A percentile compares a stretch with the other conserved stretches of the same genome.
Conservation (phyloP, 495 filamentous ascomycete species). For the Geoglossum glabrum region DNA sequence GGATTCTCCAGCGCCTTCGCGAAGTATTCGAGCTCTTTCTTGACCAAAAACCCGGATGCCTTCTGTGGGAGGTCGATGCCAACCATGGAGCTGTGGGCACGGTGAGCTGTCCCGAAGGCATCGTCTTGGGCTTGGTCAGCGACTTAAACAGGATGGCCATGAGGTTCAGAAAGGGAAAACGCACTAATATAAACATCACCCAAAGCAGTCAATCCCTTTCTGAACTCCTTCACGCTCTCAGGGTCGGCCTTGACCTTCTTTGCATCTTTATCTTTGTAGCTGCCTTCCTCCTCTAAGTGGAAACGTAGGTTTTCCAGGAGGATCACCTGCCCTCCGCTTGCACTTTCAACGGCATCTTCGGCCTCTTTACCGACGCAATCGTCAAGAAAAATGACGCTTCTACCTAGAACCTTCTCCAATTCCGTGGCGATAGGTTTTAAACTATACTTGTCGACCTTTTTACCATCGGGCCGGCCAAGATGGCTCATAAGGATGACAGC, state of each 20-base stretch:
- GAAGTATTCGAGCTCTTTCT: constrained; percentile 99
- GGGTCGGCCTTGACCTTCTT: constrained; percentile 98
- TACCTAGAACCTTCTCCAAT: constrained; percentile 74
- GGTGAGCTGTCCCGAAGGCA: constrained; percentile 95
- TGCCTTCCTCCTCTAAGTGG: constrained; percentile 94
- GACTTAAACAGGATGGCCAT: neutral
- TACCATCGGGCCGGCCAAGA: constrained; percentile 85
- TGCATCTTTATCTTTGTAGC: constrained; percentile 71
- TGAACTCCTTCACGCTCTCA: constrained; percentile 75
- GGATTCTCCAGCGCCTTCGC: constrained; percentile 88
- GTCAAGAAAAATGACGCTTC: constrained; percentile 62
- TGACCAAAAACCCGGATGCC: constrained; percentile 93
- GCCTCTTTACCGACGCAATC: constrained; percentile 82
- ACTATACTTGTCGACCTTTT: constrained; percentile 78
- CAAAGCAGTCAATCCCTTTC: constrained; percentile 82
- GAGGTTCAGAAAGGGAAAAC: constrained; percentile 16
- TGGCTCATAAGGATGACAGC: constrained; percentile 96
- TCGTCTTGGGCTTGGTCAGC: constrained; percentile 44
- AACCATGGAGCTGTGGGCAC: constrained; percentile 97
- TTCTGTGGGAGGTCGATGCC: constrained; percentile 87
- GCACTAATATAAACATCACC: constrained; percentile 94
- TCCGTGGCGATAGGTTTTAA: constrained; percentile 81
- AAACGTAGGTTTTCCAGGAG: constrained; percentile 96
- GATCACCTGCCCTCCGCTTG: constrained; percentile 64
- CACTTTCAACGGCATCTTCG: constrained; percentile 74